Conservation (phyloP, 306 rosid species). For the Rosa multiflora region DNA sequence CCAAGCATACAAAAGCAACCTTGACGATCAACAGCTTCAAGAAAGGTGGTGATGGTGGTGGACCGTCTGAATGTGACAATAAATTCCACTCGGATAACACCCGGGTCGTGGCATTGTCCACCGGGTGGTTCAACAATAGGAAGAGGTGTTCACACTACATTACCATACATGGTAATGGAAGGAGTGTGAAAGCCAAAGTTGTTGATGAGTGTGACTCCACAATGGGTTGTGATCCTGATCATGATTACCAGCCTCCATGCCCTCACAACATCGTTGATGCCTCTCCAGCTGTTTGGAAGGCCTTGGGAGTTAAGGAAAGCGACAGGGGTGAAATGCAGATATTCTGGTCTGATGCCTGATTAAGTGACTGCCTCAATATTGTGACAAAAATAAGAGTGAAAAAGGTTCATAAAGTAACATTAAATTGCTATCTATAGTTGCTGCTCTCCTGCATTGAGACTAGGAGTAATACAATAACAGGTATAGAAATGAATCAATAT, state of each 20-base stretch:
- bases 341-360: constrained; percentile 3
- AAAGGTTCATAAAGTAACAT: not conserved
- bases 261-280: constrained; percentile 40
- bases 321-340: constrained; percentile 12
- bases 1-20: not conserved
- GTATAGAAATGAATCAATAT: not conserved
- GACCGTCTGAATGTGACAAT: not conserved
- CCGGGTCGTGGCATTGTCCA: not conserved
- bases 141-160: not conserved
- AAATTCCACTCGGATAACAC: not conserved
- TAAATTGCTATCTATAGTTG: not conserved
- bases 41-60: not conserved
- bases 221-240: not conserved
- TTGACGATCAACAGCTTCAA: not conserved
- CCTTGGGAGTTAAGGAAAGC: constrained; percentile 5
- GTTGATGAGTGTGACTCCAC: not conserved
- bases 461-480: not conserved
- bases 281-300: constrained; percentile 24
- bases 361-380: not conserved
- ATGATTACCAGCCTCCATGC: constrained; percentile 32
- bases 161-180: not conserved
- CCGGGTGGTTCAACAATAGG: not conserved
- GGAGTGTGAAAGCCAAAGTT: not conserved
- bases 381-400: not conserved
- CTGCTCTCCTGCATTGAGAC: not conserved